Conservation (phyloP, 129 eudicot genomes). For the Gnaphalium uliginosum region DNA sequence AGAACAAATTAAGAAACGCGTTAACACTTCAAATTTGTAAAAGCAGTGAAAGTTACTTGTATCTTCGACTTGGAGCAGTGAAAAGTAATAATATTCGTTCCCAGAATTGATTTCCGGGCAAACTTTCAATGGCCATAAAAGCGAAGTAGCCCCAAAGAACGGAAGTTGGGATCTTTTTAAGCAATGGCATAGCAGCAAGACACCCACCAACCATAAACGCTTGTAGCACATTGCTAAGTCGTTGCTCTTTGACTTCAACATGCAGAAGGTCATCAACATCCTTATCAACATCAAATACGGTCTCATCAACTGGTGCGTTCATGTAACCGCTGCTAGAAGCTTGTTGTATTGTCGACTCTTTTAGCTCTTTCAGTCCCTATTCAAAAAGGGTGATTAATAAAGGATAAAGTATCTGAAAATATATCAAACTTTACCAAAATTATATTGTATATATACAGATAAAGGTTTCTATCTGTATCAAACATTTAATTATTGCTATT, state of each 20-base stretch:
- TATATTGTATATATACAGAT: no score
- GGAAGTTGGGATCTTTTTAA: constrained; percentile 91
- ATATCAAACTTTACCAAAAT: neutral
- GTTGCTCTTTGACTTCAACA: constrained; percentile 94
- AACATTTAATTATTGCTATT: no score
- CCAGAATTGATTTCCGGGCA: constrained; percentile 98
- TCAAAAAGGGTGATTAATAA: constrained; percentile 1
- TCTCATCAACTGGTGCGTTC: constrained; percentile 79
- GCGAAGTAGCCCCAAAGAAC: constrained; percentile 99
- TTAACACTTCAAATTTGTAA: constrained; percentile 8
- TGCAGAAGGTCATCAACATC: constrained; percentile 88
- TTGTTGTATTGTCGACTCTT: constrained; percentile 79
- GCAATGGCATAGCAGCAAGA: constrained; percentile 90
- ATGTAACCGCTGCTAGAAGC: constrained; percentile 73
- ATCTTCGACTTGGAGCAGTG: constrained; percentile 97
- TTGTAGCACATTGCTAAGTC: constrained; percentile 89
- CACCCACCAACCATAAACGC: constrained; percentile 82
- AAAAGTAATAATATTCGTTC: constrained; percentile 85
- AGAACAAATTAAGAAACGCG: neutral
- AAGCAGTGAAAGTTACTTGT: constrained; percentile 53
- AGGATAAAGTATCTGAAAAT: neutral
- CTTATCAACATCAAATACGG: constrained; percentile 83
- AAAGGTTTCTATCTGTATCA: no score
- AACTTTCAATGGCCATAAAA: constrained; percentile 97
- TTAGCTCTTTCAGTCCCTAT: constrained; percentile 88